Base-by-base conservation (phyloP, 768 basidiomycete genomes). In the Podaxis mareebaensis region DNA sequence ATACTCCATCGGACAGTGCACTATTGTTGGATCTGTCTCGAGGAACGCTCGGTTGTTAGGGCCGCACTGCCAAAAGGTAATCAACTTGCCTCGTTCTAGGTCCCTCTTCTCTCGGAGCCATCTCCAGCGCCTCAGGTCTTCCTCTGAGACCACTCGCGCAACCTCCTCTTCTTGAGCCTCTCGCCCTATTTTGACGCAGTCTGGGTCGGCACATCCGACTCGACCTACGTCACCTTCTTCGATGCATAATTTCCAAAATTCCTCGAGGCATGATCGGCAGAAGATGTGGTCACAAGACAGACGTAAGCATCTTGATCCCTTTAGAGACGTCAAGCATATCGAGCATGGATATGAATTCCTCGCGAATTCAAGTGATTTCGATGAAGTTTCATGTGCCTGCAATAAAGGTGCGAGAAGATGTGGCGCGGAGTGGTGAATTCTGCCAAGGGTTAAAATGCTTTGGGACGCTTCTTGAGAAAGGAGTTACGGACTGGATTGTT, bases 161-260 rank as follows among this genome's bases (percentile, higher is more conserved):
- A 95, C 86, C 68, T 95, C 89, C 48, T 89, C 90, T 66, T 90
- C 87, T 26, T 78, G 79, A 0, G 87, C 88, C 63, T 85, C 85
- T 36, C 81, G 78, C 36, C 77, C 76, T 5, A 73, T 73, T 69
- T 92, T 93, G n/a, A 91, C 85, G 68, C 95, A 97, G 39, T 78
- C 79, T 1, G 87, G 85, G 69, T 93, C 89, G 1, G 95, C 91
- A 71, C 95, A 97, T 0, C 89, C 83, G 1, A 97, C 94, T 20
- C 81, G 80, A 33, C 79, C 82, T 13, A 94, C 77, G 63, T 90
- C 87, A 6, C 95, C 95, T 71, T 96, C 93, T 53, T 75, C 77
- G 58, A 97, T 90, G 67, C 89, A 90, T 55, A 94, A 72, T 49
- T 82, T 81, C 94, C 94, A 97, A 71, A 91, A 95, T 57, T 90